Conservation (phyloP, 805 yeast species). For the Alloascoidea africana region DNA sequence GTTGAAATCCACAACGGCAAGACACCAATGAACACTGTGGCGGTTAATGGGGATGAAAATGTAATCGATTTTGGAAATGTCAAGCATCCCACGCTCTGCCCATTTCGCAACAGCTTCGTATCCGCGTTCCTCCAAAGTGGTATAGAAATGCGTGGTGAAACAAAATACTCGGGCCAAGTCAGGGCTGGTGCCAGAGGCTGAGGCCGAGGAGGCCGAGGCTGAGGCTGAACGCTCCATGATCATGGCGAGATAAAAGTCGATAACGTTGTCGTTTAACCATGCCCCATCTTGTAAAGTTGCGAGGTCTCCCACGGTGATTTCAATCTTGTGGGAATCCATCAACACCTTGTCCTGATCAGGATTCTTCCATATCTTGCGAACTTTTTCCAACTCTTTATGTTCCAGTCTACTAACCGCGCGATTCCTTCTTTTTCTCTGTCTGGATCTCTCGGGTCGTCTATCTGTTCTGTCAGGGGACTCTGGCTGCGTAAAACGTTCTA, state of each 20-base stretch:
- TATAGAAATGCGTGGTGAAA: constrained; percentile 82
- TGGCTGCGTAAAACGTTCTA: constrained; percentile 7
- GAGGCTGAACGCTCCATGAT: constrained; percentile 28
- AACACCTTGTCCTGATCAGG: background rate
- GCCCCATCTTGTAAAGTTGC: constrained; percentile 50
- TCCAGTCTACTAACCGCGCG: constrained; percentile 17
- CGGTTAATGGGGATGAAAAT: constrained; percentile 80
- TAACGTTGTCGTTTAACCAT: constrained; percentile 88
- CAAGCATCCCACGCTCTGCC: constrained; percentile 63
- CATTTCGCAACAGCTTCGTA: constrained; percentile 68
- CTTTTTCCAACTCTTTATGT: constrained; percentile 12
- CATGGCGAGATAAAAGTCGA: constrained; percentile 62
- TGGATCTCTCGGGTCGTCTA: constrained; percentile 16
- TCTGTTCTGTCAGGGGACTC: constrained; percentile 10
- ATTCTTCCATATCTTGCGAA: background rate
- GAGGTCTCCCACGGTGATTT: constrained; percentile 51
- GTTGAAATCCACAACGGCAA: constrained; percentile 60
- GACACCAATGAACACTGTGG: constrained; percentile 81
- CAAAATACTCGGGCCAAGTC: constrained; percentile 33
- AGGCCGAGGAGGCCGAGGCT: constrained; percentile 12
- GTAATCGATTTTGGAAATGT: constrained; percentile 45
- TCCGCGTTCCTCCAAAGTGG: constrained; percentile 57
- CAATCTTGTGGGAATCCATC: constrained; percentile 23
- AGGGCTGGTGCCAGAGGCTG: constrained; percentile 16
- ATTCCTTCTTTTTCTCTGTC: constrained; percentile 21